Conservation (phyloP, 345 rosid genomes). For the Eucalyptus sideroxylon region DNA sequence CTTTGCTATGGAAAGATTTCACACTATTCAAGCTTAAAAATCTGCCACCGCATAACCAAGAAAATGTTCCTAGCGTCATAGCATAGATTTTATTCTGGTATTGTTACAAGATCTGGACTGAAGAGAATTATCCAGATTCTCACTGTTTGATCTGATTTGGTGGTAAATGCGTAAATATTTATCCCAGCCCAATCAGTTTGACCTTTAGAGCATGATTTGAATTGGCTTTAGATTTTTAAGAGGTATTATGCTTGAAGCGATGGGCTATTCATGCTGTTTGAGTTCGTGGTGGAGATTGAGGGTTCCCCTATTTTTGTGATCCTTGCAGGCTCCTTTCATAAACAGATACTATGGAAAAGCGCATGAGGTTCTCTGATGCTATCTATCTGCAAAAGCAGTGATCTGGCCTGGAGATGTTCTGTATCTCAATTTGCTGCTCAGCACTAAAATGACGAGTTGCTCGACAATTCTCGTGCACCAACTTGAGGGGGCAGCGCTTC, state of each 20-base stretch:
- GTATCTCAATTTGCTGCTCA: background rate
- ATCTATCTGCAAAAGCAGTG: background rate
- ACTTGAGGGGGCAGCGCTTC: background rate
- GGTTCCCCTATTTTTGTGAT: background rate
- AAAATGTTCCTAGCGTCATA: background rate
- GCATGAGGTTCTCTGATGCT: constrained; percentile 48
- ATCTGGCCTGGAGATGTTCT: background rate
- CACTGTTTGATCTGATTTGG: background rate
- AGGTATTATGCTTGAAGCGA: background rate
- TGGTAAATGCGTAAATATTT: background rate
- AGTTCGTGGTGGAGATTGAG: background rate
- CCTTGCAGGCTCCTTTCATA: constrained; percentile 63
- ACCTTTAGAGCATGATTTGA: background rate
- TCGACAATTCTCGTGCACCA: background rate
- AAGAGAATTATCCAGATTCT: background rate
- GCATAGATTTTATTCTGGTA: background rate
- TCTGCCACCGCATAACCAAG: background rate
- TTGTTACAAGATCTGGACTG: background rate
- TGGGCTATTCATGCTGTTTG: background rate
- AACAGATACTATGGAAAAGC: constrained; percentile 94
- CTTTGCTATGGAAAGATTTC: background rate
- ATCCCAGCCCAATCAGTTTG: background rate
- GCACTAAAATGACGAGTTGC: background rate
- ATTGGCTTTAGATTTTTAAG: background rate
- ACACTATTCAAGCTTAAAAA: background rate